These are phyloP conservation scores for Crassisporium funariophilum DNA, from an alignment of 768 basidiomycete species.

Conservation along the genomic window DNA sequence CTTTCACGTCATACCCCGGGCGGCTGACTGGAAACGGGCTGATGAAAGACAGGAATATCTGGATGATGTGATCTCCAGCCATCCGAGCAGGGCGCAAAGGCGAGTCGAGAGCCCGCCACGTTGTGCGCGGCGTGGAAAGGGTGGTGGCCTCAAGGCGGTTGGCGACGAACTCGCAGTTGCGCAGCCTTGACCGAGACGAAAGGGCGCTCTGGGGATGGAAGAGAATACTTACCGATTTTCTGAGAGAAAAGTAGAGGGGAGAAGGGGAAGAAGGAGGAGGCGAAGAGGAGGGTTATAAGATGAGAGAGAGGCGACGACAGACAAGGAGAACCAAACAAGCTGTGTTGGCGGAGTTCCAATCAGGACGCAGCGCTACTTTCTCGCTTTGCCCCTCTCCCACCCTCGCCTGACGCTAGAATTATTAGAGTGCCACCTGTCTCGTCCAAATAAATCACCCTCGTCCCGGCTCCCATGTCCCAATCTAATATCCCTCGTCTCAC, in stretches of 20 bases:
- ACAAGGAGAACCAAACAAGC: conserved; percentile 47
- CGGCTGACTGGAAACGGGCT: conserved; percentile 26
- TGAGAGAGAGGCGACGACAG: conserved; percentile 33
- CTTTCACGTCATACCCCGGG: conserved; percentile 35
- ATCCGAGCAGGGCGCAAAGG: conserved; percentile 16
- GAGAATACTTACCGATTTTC: conserved; percentile 23
- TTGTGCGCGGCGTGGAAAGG: conserved; percentile 24
- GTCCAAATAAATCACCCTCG: too few relatives aligned
- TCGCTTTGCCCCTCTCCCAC: too few relatives aligned
- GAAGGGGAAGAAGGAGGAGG: conserved; percentile 13
- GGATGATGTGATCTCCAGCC: conserved; percentile 6
- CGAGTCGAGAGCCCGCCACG: conserved; percentile 22
- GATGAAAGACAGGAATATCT: conserved; percentile 8
- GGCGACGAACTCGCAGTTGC: too few relatives aligned
- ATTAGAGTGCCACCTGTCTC: too few relatives aligned
- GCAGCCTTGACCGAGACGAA: too few relatives aligned
- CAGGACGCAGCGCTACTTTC: too few relatives aligned
- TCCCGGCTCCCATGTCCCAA: too few relatives aligned
- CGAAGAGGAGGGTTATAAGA: conserved; percentile 24
- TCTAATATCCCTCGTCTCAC: too few relatives aligned
- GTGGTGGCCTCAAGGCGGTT: conserved; percentile 7
- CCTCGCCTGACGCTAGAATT: too few relatives aligned
- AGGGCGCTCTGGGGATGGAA: neutral
- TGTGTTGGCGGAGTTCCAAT: conserved; percentile 56
- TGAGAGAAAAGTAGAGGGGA: conserved; percentile 14